These are phyloP conservation scores for Irpex sp. DNA, from an alignment of 1,284 basidiomycete species.

Conservation along the genomic window DNA sequence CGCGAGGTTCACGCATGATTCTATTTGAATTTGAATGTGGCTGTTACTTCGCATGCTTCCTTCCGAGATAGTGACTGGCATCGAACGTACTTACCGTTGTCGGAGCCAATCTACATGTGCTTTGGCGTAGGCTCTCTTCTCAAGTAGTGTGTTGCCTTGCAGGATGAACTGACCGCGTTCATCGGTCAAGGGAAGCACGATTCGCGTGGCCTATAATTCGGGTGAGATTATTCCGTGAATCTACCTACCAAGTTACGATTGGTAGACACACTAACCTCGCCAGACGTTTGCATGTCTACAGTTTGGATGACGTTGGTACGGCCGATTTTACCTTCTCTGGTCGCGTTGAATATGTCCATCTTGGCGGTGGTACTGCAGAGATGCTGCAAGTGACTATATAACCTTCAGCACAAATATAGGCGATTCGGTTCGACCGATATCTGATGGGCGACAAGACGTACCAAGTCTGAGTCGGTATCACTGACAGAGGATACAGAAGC, in stretches of 20 bases:
- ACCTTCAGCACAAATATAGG: too few relatives aligned
- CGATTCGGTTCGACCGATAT: too few relatives aligned
- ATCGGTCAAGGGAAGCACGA: slow-evolving; percentile 23
- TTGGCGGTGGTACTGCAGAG: neutral
- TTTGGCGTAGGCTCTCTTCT: slow-evolving; percentile 31
- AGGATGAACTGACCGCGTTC: slow-evolving; percentile 29
- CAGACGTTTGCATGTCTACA: slow-evolving; percentile 5
- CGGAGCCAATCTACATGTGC: slow-evolving; percentile 30
- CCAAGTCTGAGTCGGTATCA: too few relatives aligned
- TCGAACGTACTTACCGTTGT: slow-evolving; percentile 17
- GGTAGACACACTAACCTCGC: slow-evolving; percentile 13
- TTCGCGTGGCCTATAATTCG: slow-evolving; percentile 33
- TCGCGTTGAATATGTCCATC: slow-evolving; percentile 1
- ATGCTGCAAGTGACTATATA: too few relatives aligned
- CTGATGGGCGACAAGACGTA: too few relatives aligned
- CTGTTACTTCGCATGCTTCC: too few relatives aligned
- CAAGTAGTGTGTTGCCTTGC: slow-evolving; percentile 30
- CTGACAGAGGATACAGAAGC: too few relatives aligned
- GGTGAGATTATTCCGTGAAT: neutral
- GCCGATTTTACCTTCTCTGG: neutral
- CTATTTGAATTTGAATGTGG: slow-evolving; percentile 14
- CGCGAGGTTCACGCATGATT: slow-evolving; percentile 40
- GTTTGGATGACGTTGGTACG: neutral
- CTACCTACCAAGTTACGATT: neutral
- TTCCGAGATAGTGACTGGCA: too few relatives aligned